These are phyloP conservation scores for Eutrema yunnanense DNA, from an alignment of 345 rosid genomes.

Conservation along the genomic window DNA sequence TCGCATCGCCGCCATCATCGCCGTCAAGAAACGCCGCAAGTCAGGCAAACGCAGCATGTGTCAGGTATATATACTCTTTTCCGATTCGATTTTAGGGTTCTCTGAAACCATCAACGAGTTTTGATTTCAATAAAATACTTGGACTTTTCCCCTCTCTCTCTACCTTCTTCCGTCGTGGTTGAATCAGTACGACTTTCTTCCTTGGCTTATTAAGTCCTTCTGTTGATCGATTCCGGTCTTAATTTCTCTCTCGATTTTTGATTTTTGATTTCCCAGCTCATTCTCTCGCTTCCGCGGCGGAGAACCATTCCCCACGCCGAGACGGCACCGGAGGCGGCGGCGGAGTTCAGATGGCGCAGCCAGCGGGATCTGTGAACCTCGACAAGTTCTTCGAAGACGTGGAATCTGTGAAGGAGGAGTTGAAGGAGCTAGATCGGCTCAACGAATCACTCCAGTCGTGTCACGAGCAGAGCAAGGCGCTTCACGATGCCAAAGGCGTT, in stretches of 20 bases:
- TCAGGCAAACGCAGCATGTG: conserved; percentile 72
- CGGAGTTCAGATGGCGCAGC: conserved; percentile 26
- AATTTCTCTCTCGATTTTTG: not conserved
- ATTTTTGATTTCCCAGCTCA: conserved; percentile 39
- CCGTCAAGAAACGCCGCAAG: conserved; percentile 82
- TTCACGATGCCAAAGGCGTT: conserved; percentile 69
- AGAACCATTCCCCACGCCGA: conserved; percentile 38
- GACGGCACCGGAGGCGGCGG: conserved; percentile 7
- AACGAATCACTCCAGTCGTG: conserved; percentile 49
- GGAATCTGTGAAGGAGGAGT: conserved; percentile 73
- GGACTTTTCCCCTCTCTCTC: conserved; percentile 2
- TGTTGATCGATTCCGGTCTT: conserved; percentile 6
- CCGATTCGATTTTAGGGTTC: not conserved
- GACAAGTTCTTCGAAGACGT: conserved; percentile 84
- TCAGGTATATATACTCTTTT: conserved; percentile 39
- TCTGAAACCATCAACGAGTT: not conserved
- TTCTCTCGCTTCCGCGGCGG: conserved; percentile 50
- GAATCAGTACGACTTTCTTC: conserved; percentile 20
- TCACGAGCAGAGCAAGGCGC: conserved; percentile 89
- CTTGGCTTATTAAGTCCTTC: not conserved
- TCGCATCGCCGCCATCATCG: conserved; percentile 74
- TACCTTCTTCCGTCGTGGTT: not conserved
- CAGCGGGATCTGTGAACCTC: conserved; percentile 44
- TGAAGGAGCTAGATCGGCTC: conserved; percentile 67
- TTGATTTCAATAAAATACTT: not conserved